Percentiles rank a stretch among this genome's conserved stretches.
These are phyloP conservation scores for Polygonum maritimum DNA, from an alignment of 148 eudicot species.

Conservation along the genomic window DNA sequence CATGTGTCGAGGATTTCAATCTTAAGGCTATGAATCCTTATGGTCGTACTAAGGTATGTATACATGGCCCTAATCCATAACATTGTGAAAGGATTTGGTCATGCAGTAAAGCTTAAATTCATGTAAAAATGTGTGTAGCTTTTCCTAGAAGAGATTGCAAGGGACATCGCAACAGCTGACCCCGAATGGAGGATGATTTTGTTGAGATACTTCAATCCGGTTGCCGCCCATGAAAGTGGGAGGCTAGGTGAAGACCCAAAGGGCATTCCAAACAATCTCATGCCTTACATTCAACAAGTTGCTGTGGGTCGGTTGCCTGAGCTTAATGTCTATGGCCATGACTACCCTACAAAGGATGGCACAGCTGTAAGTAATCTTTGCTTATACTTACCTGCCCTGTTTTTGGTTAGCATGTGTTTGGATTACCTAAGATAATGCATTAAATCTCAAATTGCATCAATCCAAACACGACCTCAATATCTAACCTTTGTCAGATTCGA, in stretches of 20 bases:
- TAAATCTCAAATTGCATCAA: too few relatives aligned
- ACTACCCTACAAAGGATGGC: conserved; percentile 86
- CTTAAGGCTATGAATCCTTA: conserved; percentile 83
- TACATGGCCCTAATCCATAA: background rate
- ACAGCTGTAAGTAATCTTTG: conserved; percentile 46
- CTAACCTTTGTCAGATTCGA: conserved; percentile 38
- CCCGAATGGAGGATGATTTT: conserved; percentile 65
- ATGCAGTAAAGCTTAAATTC: background rate
- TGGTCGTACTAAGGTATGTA: conserved; percentile 87
- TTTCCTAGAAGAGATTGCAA: conserved; percentile 76
- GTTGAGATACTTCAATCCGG: conserved; percentile 90
- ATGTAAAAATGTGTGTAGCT: conserved; percentile 27
- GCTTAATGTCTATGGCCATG: conserved; percentile 77
- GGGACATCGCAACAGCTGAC: conserved; percentile 70
- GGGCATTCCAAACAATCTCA: conserved; percentile 85
- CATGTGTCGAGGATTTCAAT: conserved; percentile 66
- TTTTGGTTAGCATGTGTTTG: background rate
- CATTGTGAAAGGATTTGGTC: background rate
- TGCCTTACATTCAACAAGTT: conserved; percentile 90
- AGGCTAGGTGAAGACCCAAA: conserved; percentile 81
- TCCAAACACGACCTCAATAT: background rate
- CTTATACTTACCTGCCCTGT: background rate
- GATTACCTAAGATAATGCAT: too few relatives aligned
- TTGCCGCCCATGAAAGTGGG: conserved; percentile 94
- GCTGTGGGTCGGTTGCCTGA: conserved; percentile 79